Evolutionary conservation across 495 filamentous ascomycete genomes (phyloP).

Genomic region (Penicillium turbatum): DNA sequence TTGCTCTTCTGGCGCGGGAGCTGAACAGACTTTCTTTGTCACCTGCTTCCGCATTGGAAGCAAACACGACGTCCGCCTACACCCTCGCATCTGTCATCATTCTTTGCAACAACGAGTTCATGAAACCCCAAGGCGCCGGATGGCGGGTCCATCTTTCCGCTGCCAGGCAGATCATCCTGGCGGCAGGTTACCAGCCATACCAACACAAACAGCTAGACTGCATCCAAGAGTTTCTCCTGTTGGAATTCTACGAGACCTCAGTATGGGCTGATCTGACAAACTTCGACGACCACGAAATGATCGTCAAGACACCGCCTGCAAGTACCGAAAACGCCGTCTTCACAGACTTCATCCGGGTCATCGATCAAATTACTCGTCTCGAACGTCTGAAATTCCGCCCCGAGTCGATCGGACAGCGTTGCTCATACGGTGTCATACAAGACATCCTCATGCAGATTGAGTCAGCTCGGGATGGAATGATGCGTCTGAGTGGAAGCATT

Average conservation of each 20-base stretch:
- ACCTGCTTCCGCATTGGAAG: background rate
- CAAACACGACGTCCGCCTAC: slow-evolving; percentile 1
- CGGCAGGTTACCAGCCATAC: background rate
- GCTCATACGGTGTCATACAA: slow-evolving; percentile 3
- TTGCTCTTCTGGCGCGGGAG: slow-evolving; percentile 10
- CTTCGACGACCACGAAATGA: slow-evolving; percentile 7
- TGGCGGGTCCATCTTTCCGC: slow-evolving; percentile 16
- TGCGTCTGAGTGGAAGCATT: slow-evolving; percentile 15
- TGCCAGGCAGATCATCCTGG: slow-evolving; percentile 14
- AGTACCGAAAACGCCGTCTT: slow-evolving; percentile 14
- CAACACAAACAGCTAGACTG: slow-evolving; percentile 4
- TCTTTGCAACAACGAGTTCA: slow-evolving; percentile 18
- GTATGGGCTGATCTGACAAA: slow-evolving; percentile 16
- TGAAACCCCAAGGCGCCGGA: slow-evolving; percentile 10
- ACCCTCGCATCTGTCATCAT: slow-evolving; percentile 17
- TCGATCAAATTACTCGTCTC: slow-evolving; percentile 14
- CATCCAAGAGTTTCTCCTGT: slow-evolving; percentile 13
- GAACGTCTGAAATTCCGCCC: slow-evolving; percentile 8
- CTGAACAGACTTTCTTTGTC: slow-evolving; percentile 13
- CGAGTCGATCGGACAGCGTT: background rate
- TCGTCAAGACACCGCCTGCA: background rate
- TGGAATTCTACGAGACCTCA: slow-evolving; percentile 14
- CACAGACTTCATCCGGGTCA: slow-evolving; percentile 16
- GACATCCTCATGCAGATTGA: slow-evolving; percentile 15
- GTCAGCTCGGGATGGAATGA: slow-evolving; percentile 6